These are phyloP conservation scores for Rhodotorula glutinis DNA, from an alignment of 1,284 basidiomycete genomes.

Conservation along the genomic window DNA sequence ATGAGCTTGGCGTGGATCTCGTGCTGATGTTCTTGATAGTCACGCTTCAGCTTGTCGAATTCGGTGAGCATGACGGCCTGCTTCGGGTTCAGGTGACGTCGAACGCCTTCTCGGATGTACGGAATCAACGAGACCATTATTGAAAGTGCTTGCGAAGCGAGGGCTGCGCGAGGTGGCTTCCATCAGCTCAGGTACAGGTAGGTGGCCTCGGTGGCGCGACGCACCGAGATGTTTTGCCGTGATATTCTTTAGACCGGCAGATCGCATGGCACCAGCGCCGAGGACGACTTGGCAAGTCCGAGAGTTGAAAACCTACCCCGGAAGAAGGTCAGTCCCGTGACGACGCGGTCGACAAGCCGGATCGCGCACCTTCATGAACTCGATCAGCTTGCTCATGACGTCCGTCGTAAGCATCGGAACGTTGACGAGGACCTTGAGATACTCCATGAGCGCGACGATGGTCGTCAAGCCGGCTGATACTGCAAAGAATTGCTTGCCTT, in stretches of 20 bases:
- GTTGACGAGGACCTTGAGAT: conserved; percentile 83
- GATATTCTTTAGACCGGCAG: conserved; percentile 95
- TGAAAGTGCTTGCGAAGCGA: conserved; percentile 91
- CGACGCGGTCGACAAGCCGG: too few relatives aligned
- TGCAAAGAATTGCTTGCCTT: conserved; percentile 75
- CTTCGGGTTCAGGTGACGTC: conserved; percentile 84
- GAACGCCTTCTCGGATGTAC: conserved; percentile 89
- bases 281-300: conserved; percentile 96
- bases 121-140: conserved; percentile 94
- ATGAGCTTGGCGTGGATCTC: conserved; percentile 98
- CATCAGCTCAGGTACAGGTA: conserved; percentile 19
- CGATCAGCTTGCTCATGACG: conserved; percentile 86
- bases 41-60: conserved; percentile 96
- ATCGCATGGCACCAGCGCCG: conserved; percentile 96
- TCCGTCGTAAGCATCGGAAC: conserved; percentile 86
- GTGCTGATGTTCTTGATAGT: conserved; percentile 98
- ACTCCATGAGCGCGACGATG: conserved; percentile 74
- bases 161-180: conserved; percentile 49
- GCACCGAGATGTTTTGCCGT: conserved; percentile 93
- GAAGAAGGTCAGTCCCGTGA: not conserved
- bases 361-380: conserved; percentile 72
- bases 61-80: conserved; percentile 95
- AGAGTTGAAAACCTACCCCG: conserved; percentile 78
- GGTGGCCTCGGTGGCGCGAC: conserved; percentile 38
- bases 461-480: conserved; percentile 82